phyloP scores from a whole-genome alignment of 2,329 filamentous ascomycete genomes.

The Fusarium sacchari region DNA sequence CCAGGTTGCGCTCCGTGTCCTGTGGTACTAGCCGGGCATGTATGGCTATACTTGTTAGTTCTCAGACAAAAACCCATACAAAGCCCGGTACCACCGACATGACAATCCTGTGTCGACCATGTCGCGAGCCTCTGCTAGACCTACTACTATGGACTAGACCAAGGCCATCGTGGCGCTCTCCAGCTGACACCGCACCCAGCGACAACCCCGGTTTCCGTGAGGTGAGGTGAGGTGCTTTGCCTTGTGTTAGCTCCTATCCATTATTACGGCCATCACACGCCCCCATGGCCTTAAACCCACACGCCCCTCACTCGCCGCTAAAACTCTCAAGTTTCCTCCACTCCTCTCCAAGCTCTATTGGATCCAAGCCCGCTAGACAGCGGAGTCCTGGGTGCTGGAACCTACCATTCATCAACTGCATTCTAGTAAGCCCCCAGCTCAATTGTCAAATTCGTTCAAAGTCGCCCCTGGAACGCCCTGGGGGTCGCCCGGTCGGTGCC shows the following conservation, averaged over 20 bases:
- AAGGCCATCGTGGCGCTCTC: constrained; percentile 44
- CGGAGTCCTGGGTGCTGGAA: constrained; percentile 33
- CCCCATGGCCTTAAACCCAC: neutral
- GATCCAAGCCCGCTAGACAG: constrained; percentile 27
- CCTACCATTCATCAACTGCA: constrained; percentile 34
- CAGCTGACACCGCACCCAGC: constrained; percentile 43
- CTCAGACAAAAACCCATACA: constrained; percentile 14
- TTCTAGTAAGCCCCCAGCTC: constrained; percentile 23
- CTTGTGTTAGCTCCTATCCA: constrained; percentile 20
- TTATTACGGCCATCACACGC: constrained; percentile 2
- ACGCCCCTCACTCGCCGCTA: constrained; percentile 29
- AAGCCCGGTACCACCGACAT: constrained; percentile 22
- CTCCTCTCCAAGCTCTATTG: constrained; percentile 29
- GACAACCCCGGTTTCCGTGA: constrained; percentile 33
- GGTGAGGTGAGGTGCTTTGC: constrained; percentile 37
- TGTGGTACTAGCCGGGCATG: constrained; percentile 26
- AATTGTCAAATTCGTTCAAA: constrained; percentile 18
- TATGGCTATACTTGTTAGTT: constrained; percentile 22
- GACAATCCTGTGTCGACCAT: constrained; percentile 21
- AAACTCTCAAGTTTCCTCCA: constrained; percentile 29
- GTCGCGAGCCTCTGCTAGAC: constrained; percentile 33
- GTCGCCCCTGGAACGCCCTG: constrained; percentile 32
- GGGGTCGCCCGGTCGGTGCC: constrained; percentile 25
- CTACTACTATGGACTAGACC: constrained; percentile 32
- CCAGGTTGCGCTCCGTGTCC: constrained; percentile 30